These are phyloP conservation scores for Hyaloperonospora brassicae DNA, from an alignment of 352 stramenopile species.

Conservation along the genomic window DNA sequence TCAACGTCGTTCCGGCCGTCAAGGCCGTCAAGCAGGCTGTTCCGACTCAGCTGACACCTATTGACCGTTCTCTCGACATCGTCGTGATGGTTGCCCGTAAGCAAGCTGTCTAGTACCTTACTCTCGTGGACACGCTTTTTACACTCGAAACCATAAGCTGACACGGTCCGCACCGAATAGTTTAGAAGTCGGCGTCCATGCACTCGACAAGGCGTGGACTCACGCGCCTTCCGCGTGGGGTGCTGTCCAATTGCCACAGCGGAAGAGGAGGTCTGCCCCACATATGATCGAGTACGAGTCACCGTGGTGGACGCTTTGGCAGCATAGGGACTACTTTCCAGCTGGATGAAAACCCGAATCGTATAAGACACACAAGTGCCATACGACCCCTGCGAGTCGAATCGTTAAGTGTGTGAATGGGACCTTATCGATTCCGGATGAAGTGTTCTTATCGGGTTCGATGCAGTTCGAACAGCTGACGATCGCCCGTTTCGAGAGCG, in stretches of 20 bases:
- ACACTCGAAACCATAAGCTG: constrained; percentile 13
- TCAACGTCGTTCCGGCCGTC: neutral
- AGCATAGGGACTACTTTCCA: constrained; percentile 6
- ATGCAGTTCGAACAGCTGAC: constrained; percentile 29
- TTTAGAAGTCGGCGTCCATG: too few species aligned
- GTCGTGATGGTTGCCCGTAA: constrained; percentile 8
- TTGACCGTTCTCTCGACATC: constrained; percentile 16
- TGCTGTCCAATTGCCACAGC: neutral
- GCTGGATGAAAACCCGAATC: constrained; percentile 15
- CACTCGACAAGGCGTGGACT: too few species aligned
- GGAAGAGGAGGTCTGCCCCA: constrained; percentile 9
- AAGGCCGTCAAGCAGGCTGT: neutral
- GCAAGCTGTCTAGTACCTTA: constrained; percentile 5
- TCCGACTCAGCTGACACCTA: constrained; percentile 20
- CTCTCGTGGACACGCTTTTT: too few species aligned
- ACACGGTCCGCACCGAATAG: neutral
- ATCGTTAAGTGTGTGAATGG: too few species aligned
- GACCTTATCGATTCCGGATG: neutral
- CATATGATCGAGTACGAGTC: too few species aligned
- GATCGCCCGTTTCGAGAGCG: constrained; percentile 3
- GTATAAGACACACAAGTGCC: neutral
- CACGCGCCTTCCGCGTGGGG: constrained; percentile 11
- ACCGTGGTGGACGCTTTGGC: too few species aligned
- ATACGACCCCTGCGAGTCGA: too few species aligned
- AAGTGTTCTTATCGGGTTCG: constrained; percentile 25